Base-by-base conservation (phyloP, 768 basidiomycete species). In the Amanita thiersii region DNA sequence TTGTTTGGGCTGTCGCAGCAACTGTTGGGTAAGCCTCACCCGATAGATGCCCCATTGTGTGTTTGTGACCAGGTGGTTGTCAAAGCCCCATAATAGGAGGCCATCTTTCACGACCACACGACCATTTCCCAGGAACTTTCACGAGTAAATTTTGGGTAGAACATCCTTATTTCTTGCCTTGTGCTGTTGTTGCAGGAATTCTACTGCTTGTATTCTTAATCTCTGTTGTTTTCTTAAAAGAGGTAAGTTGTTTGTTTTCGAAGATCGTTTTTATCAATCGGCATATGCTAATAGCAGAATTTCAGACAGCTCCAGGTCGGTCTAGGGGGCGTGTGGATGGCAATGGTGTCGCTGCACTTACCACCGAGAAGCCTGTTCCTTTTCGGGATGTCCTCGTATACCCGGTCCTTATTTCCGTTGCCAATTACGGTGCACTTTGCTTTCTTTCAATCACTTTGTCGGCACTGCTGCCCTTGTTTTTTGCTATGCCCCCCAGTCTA, bases 341-440 rank as follows among this genome's bases (percentile, higher is more conserved):
- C n/a, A n/a, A n/a, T n/a, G n/a, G n/a, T n/a, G n/a, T n/a, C n/a
- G n/a, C n/a, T n/a, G n/a, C n/a, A 18, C 19, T 18, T 9, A 43
- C 33, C 30, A 29, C 15, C 28, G 59, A 63, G 10, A 58, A 69
- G 42, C 68, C 66, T 6, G 47, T 68, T 14, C 59, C 68, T 12
- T 63, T 80, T 43, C 60, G 61, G 5, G 50, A 58, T 18, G 55
- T 72, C 20, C 49, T 69, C 23, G 58, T 68, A 10, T 73, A 72
- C n/a, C 75, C 67, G 10, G 78, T 87, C 5, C 51, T 84, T 24
- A 59, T 84, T 29, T 76, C 82, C 1, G 71, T 79, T 12, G 65
- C 70, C 24, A 86, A 85, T 54, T 87, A 86, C 56, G 75, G 72
- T 12, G 53, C 66, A 6, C 68, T 87, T 18, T 75, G 83, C 3